Conservation (phyloP, 2,329 filamentous ascomycete genomes). For the Colletotrichum lupini region DNA sequence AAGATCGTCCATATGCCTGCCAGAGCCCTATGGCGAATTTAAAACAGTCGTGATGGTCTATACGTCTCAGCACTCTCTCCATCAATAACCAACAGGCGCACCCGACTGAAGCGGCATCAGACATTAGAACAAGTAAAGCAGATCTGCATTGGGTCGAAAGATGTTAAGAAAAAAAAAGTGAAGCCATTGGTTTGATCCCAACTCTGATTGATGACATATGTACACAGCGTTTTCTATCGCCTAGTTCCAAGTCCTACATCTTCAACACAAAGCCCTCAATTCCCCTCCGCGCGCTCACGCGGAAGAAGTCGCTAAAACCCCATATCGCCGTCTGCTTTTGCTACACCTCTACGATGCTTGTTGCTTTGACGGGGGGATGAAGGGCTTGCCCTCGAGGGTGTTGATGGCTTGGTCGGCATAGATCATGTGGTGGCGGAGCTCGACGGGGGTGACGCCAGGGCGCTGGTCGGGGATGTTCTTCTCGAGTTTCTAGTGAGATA, state of each 20-base stretch:
- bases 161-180: neutral
- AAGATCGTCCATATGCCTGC: too few species aligned
- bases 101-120: neutral
- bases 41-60: too few species aligned
- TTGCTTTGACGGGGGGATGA: constrained; percentile 42
- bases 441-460: constrained; percentile 76
- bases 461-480: constrained; percentile 83
- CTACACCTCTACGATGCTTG: constrained; percentile 33
- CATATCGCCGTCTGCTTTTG: neutral
- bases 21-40: too few species aligned
- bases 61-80: too few species aligned
- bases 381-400: constrained; percentile 56
- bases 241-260: constrained; percentile 28
- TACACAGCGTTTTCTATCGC: constrained; percentile 37
- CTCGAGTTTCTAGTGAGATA: constrained; percentile 73
- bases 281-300: neutral
- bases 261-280: constrained; percentile 15
- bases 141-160: neutral
- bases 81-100: neutral
- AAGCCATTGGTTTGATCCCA: constrained; percentile 24
- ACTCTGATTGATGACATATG: constrained; percentile 38
- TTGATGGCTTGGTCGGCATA: constrained; percentile 65
- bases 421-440: constrained; percentile 75
- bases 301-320: neutral
- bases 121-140: neutral